A percentile compares a stretch with the other conserved stretches of the same genome.
These are phyloP conservation scores for Biscogniauxia sp. DNA, from an alignment of 2,329 filamentous ascomycete species.

Conservation along the genomic window DNA sequence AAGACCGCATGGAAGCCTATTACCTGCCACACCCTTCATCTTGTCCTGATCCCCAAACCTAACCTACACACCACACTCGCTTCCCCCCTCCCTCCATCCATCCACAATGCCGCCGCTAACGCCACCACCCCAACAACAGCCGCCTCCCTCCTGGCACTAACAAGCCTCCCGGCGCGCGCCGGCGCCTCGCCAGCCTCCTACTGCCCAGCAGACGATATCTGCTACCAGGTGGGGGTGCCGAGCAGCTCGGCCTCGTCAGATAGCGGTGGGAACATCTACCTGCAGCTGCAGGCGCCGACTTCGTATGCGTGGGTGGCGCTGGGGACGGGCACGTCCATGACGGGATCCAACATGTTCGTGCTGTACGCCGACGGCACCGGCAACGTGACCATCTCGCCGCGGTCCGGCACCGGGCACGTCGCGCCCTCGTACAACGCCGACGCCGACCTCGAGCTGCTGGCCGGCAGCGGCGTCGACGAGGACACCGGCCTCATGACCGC, in stretches of 20 bases:
- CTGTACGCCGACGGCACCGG: conserved; percentile 57
- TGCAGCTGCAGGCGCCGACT: conserved; percentile 57
- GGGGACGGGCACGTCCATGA: conserved; percentile 56
- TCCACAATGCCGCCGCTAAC: conserved; percentile 7
- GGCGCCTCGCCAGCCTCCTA: conserved; percentile 31
- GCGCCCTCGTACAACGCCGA: conserved; percentile 46
- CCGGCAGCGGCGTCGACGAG: conserved; percentile 54
- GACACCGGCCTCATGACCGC: conserved; percentile 52
- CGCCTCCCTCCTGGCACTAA: conserved; percentile 20
- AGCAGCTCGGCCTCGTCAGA: conserved; percentile 44
- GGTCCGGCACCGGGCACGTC: conserved; percentile 45
- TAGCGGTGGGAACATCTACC: conserved; percentile 56
- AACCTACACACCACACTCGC: no score
- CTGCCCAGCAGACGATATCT: conserved; percentile 47
- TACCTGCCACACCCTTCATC: no score
- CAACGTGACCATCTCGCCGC: conserved; percentile 62
- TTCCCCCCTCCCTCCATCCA: neutral
- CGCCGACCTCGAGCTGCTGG: conserved; percentile 50
- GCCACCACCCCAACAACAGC: conserved; percentile 7
- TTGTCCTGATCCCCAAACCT: no score
- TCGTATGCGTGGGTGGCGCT: conserved; percentile 56
- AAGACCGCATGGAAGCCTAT: no score
- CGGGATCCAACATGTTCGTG: conserved; percentile 58
- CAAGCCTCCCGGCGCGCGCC: conserved; percentile 21
- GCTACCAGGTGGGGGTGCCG: conserved; percentile 57